phyloP scores from a whole-genome alignment of 2,329 filamentous ascomycete species.

The Arthrinium phaeospermum region DNA sequence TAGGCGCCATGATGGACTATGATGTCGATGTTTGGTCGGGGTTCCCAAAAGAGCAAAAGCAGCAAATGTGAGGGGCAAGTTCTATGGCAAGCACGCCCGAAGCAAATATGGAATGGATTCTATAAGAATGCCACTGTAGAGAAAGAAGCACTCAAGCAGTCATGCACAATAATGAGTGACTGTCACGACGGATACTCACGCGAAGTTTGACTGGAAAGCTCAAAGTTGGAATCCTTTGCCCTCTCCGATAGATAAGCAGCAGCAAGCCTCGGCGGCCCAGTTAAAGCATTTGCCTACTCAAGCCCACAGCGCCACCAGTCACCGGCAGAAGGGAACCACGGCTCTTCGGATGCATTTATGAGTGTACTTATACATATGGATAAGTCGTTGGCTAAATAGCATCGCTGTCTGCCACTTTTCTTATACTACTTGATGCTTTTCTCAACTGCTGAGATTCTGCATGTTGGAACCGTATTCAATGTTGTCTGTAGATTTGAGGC shows the following conservation, averaged over 20 bases:
- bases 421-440: not conserved
- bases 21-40: constrained; percentile 22
- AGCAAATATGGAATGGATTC: not conserved
- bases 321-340: not conserved
- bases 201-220: not conserved
- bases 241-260: constrained; percentile 5
- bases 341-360: not conserved
- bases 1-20: constrained; percentile 61
- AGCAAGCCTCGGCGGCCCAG: not conserved
- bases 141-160: not conserved
- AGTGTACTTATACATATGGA: too few species aligned
- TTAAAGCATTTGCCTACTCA: not conserved
- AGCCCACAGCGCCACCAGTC: not conserved
- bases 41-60: constrained; percentile 22
- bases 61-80: constrained; percentile 11
- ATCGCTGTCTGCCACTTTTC: not conserved
- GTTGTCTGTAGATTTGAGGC: not conserved
- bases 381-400: not conserved
- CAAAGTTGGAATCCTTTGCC: not conserved
- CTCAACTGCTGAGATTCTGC: not conserved
- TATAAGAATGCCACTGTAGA: not conserved
- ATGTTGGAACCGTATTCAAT: not conserved
- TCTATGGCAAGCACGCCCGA: not conserved
- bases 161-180: not conserved
- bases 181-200: not conserved